phyloP scores from a whole-genome alignment of 208 protist species.

The Acanthamoeba culbertsoni region DNA sequence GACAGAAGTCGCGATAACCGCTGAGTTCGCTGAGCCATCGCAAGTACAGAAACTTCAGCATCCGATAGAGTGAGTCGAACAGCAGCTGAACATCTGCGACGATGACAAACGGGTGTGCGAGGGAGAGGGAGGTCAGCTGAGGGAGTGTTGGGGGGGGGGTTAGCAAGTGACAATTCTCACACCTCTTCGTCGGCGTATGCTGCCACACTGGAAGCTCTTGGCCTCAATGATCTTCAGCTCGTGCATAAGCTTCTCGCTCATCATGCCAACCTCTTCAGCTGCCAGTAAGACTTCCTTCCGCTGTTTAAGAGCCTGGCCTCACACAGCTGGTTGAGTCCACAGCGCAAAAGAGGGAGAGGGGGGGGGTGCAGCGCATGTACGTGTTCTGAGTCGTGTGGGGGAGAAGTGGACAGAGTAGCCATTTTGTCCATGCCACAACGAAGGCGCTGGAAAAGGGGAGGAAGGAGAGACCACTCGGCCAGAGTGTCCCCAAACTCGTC shows the following conservation, averaged over 20 bases:
- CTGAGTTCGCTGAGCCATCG: conserved; percentile 34
- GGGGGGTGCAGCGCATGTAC: neutral
- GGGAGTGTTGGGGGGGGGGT: neutral
- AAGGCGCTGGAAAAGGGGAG: neutral
- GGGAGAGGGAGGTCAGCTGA: neutral
- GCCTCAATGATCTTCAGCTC: neutral
- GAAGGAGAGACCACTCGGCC: neutral
- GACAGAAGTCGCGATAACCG: neutral
- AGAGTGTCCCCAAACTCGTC: neutral
- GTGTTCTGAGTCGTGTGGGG: neutral
- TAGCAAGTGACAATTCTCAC: neutral
- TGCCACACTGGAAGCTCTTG: conserved; percentile 33
- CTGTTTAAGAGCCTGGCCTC: neutral
- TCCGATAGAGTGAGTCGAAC: neutral
- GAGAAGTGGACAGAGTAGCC: neutral
- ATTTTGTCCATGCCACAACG: neutral
- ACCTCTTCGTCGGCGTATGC: conserved; percentile 3
- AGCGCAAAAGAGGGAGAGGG: neutral
- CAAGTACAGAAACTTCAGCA: conserved; percentile 30
- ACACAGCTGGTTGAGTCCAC: neutral
- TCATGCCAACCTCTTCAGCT: neutral
- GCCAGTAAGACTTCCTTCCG: neutral
- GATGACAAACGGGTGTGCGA: neutral
- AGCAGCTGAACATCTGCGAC: conserved; percentile 30
- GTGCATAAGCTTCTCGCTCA: conserved; percentile 11